Percentiles rank a stretch among this genome's conserved stretches.
phyloP scores from a whole-genome alignment of 2,329 filamentous ascomycete genomes.

The Aureobasidium sp. region DNA sequence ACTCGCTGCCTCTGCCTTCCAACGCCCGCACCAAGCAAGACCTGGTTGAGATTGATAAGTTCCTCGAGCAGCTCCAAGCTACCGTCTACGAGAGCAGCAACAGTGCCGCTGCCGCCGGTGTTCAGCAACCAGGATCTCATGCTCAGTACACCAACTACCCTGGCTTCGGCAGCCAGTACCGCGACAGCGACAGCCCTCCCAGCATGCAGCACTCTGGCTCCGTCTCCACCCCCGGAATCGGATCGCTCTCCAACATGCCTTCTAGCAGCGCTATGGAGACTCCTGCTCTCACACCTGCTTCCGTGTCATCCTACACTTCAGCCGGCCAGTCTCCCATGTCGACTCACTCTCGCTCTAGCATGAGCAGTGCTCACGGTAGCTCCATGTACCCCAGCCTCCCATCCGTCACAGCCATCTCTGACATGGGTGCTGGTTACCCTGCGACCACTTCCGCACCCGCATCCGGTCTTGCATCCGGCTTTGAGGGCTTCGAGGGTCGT shows the following conservation, averaged over 20 bases:
- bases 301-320: conserved; percentile 62
- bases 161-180: conserved; percentile 43
- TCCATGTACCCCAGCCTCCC: conserved; percentile 70
- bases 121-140: conserved; percentile 66
- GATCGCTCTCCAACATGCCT: conserved; percentile 28
- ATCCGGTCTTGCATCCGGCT: conserved; percentile 59
- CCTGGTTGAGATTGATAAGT: conserved; percentile 84
- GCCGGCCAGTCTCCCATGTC: conserved; percentile 71
- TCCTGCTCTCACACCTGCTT: conserved; percentile 68
- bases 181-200: conserved; percentile 51
- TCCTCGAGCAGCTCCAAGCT: conserved; percentile 90
- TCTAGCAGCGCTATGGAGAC: conserved; percentile 50
- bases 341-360: conserved; percentile 50
- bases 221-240: conserved; percentile 27
- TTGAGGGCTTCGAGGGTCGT: conserved; percentile 52
- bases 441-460: conserved; percentile 59
- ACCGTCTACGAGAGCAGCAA: conserved; percentile 86
- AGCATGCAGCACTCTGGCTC: conserved; percentile 25
- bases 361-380: conserved; percentile 44
- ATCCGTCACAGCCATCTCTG: conserved; percentile 58
- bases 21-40: conserved; percentile 91
- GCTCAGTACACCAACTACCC: conserved; percentile 35
- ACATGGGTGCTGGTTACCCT: conserved; percentile 48
- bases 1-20: conserved; percentile 78
- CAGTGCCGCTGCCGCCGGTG: conserved; percentile 67